Conservation (phyloP, 768 basidiomycete species). For the Boletus fagicola region DNA sequence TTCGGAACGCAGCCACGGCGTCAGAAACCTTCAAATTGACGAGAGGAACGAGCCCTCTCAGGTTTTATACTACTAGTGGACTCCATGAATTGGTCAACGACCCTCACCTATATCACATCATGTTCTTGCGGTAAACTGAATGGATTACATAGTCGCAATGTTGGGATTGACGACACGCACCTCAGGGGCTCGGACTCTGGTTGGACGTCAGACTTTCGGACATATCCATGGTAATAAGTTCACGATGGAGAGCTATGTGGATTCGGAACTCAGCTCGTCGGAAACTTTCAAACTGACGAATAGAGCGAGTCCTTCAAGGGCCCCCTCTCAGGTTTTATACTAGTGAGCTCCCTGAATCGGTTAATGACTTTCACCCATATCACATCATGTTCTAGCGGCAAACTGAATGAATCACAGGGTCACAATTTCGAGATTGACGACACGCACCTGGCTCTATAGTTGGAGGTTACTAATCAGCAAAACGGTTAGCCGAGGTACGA, state of each 20-base stretch:
- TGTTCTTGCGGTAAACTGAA: background rate
- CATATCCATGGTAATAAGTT: background rate
- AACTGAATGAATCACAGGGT: background rate
- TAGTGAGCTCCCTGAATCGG: conserved; percentile 4
- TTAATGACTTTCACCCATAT: conserved; percentile 4
- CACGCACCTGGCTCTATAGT: background rate
- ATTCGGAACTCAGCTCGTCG: background rate
- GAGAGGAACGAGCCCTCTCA: background rate
- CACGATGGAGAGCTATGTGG: no score
- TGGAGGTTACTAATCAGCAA: no score
- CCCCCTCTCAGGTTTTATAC: conserved; percentile 8
- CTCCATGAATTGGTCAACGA: conserved; percentile 7
- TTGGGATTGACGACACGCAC: background rate
- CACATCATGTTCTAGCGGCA: conserved; percentile 1
- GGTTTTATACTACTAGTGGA: conserved; percentile 9
- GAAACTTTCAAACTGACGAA: background rate
- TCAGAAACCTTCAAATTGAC: no score
- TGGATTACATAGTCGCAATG: background rate
- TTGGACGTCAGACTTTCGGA: background rate
- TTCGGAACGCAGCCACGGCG: no score
- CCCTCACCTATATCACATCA: conserved; percentile 6
- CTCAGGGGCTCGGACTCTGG: background rate
- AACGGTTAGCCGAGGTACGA: no score
- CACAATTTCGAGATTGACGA: background rate
- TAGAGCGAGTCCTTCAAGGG: no score